Conservation (phyloP, 441 rosid genomes). For the Breynia disticha region DNA sequence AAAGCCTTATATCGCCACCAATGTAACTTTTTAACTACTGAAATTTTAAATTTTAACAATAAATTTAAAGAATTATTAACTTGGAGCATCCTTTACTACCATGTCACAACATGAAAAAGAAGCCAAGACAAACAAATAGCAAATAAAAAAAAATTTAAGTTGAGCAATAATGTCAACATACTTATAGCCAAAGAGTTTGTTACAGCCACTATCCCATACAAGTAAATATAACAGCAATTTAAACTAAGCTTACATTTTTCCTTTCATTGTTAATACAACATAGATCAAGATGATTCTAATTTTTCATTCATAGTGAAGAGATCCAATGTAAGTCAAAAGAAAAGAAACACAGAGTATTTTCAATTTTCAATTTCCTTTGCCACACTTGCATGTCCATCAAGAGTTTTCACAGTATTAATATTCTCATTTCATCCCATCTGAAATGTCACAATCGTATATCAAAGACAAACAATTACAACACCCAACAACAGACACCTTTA, state of each 20-base stretch:
- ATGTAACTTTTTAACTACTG: neutral
- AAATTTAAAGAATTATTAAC: neutral
- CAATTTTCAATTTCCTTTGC: conserved; percentile 2
- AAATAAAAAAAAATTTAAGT: neutral
- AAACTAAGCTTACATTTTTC: neutral
- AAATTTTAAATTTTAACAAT: neutral
- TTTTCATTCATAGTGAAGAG: neutral
- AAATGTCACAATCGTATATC: too few relatives aligned
- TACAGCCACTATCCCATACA: too few relatives aligned
- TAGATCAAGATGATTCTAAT: neutral
- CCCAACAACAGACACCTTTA: too few relatives aligned
- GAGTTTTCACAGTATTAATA: too few relatives aligned
- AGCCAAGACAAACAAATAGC: neutral
- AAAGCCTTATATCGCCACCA: neutral
- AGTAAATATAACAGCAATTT: neutral
- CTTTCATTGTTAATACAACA: neutral
- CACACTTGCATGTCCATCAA: neutral
- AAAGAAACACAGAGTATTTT: neutral
- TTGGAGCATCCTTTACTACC: neutral
- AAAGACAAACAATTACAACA: too few relatives aligned
- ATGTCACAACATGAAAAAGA: neutral
- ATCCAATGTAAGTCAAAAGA: neutral
- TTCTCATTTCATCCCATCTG: too few relatives aligned
- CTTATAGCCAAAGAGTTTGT: neutral
- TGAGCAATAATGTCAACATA: neutral